Evolutionary conservation across 2,329 filamentous ascomycete species (phyloP), one percentile per base, ranked within the genome.

Genomic region (Lasiodiplodia sp.): DNA sequence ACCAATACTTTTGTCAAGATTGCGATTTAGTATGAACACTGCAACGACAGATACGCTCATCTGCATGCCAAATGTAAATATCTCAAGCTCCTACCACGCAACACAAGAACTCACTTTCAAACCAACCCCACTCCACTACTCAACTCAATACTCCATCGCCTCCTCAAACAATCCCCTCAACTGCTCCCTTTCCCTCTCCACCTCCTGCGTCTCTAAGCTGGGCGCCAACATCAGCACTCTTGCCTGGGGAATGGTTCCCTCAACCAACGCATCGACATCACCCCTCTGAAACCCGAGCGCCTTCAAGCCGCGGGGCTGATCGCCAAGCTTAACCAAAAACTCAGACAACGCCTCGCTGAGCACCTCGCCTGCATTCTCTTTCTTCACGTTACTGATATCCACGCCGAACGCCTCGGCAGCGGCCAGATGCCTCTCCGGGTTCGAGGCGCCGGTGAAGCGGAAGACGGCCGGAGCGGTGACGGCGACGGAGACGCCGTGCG

Each of bases 401-500:
- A 96, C 92, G 2, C 95, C 96, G 72, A 99, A 98, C 0, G 87
- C 90, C 79, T 97, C 94, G 0, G 96, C 95, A 0, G 95, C 96
- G 4, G 90, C 89, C 44, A 99, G 83, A 82, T 99, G 96, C 11
- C 96, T 90, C 66, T 97, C 93, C 0, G 96, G 96, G 77, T 98
- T 98, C 1, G 92, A 96, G 1, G 95, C 87, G 0, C 87, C 95
- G 0, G 95, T 99, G 82, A 98, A 98, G 37, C 88, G 90, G 87
- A 98, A 99, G 1, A 98, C 95, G 0, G 95, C 92, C 0, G 96
- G 95, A 0, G 95, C 93, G 0, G 93, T 95, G 7, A 98, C 95
- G 3, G 94, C 96, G 1, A 99, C 96, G 1, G 92, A 95, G 28
- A 99, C 96, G 66, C 96, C 96, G 79, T 99, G 96, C 0, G 96